Base-by-base conservation (phyloP, 257 asterid species). In the Thymus quinquecostatus region DNA sequence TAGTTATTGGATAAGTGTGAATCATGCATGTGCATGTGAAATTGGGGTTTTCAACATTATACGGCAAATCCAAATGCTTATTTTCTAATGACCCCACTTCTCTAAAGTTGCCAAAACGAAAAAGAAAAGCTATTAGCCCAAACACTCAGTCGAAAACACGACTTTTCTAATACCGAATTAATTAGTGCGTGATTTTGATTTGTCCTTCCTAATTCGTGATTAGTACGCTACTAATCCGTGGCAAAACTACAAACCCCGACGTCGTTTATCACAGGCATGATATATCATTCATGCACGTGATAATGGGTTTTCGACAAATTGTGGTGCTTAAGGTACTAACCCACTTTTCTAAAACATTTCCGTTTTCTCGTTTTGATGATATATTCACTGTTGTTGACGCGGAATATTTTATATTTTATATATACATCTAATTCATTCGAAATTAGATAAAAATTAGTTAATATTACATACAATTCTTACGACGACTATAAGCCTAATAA, bases 1-100 rank as follows among this genome's bases (percentile, higher is more conserved):
- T 21, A 21, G 9, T 59, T 5, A 11, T 12, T 51, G 49, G 62
- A 69, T 64, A 57, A 68, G 65, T 72, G 38, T 72, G 76, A 76
- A 59, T 14, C 72, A 69, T 70, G 84, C 72, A 75, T 75, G 50
- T 63, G 66, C 54, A 57, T 58, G 74, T 59, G 40, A 34, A 64
- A 58, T 51, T 21, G 62, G 54, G 70, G 34, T 41, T 76, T 77
- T 77, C 78, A 77, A 77, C 74, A 58, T 51, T 66, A 77, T 66
- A 77, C 78, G 75, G 71, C 81, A 72, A 77, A 58, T 57, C 75
- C 10, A 49, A 21, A 40, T 21, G 68, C 21, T 77, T 45, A 47
- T 76, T 76, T 76, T 70, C 69, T 13, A 8, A 6, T 55, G 68
- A 47, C 67, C 80, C 58, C 72, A 69, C 69, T 57, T 34, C 44